Base-by-base conservation (phyloP, 805 yeast species). In the Candida pseudofarinosa region DNA sequence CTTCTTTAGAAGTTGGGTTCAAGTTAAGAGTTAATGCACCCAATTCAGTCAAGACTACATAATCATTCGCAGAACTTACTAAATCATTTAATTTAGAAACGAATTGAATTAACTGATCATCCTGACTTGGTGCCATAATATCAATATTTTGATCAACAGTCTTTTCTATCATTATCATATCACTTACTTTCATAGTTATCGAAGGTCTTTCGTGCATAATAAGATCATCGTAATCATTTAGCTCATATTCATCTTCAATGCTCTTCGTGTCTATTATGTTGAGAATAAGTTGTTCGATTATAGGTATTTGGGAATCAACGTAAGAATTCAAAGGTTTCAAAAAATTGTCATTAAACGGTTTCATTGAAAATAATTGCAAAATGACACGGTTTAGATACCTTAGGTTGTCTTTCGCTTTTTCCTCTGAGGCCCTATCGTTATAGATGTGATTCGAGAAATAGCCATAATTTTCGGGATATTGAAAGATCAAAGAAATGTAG, bases 311-410 rank as follows among this genome's bases (percentile, higher is more conserved):
- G 12, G 76, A 65, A 40, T 67, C 71, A 35, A 88, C 74, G 54
- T 79, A 86, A 35, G 85, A 90, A 58, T 86, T 86, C 55, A 88
- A 68, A 1, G 96, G 95, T 56, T 85, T 89, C 51, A 88, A 62
- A 58, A 80, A 88, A 38, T 82, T 77, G 50, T 85, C 81, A 12
- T 76, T 77, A 63, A 88, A 88, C 1, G 86, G 79, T 47, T 75
- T 73, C 81, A 88, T 80, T 3, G 80, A 60, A 17, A 85, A 81
- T 31, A 85, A 59, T 59, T 87, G 95, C 26, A 75, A 66, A 40
- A 88, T 53, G 8, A 85, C 77, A 43, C 80, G 74, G 26, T 80
- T 65, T 37, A 87, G 67, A 41, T 77, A 77, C 15, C 62, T 54
- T 43, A 88, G 61, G 54, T 87, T 88, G 38, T 74, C 72, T 23